A percentile compares a stretch with the other conserved stretches of the same genome.
Conservation (phyloP, 768 basidiomycete species). For the Paxillus ammoniavirescens region DNA sequence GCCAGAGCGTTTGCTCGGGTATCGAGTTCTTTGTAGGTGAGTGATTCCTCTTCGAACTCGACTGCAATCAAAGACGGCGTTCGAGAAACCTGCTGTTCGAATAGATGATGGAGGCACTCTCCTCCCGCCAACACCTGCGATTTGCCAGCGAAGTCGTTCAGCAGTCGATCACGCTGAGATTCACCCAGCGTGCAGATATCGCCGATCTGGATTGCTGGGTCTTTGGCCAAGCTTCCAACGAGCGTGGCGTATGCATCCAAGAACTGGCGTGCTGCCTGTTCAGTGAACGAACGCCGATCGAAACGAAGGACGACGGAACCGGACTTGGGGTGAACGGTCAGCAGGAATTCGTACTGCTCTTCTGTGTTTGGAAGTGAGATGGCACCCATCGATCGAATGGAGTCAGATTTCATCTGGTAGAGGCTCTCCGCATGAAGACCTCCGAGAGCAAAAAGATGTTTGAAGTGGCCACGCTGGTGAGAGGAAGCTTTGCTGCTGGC, state of each 20-base stretch:
- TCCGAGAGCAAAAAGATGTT: conserved; percentile 12
- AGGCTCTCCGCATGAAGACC: conserved; percentile 7
- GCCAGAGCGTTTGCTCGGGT: conserved; percentile 26
- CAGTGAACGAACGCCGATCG: conserved; percentile 9
- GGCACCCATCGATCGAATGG: background rate
- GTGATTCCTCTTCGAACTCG: conserved; percentile 16
- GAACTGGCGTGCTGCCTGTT: conserved; percentile 11
- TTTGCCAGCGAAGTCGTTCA: conserved; percentile 6
- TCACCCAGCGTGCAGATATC: conserved; percentile 5
- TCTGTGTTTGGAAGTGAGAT: conserved; percentile 9
- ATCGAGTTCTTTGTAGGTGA: conserved; percentile 25
- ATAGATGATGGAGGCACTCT: conserved; percentile 3
- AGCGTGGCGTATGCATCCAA: conserved; percentile 9
- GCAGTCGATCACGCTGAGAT: conserved; percentile 4
- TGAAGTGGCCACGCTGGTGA: conserved; percentile 10
- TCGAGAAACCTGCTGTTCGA: conserved; percentile 6
- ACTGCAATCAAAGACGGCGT: conserved; percentile 7
- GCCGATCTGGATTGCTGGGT: conserved; percentile 5
- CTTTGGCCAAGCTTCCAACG: conserved; percentile 3
- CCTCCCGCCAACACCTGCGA: background rate
- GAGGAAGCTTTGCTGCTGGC: conserved; percentile 9
- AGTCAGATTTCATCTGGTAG: background rate
- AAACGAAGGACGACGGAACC: conserved; percentile 13
- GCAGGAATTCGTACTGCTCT: conserved; percentile 12
- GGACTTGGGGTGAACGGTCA: conserved; percentile 9